Evolutionary conservation across 495 filamentous ascomycete genomes (phyloP).

Genomic region (Lindgomyces ingoldianus): DNA sequence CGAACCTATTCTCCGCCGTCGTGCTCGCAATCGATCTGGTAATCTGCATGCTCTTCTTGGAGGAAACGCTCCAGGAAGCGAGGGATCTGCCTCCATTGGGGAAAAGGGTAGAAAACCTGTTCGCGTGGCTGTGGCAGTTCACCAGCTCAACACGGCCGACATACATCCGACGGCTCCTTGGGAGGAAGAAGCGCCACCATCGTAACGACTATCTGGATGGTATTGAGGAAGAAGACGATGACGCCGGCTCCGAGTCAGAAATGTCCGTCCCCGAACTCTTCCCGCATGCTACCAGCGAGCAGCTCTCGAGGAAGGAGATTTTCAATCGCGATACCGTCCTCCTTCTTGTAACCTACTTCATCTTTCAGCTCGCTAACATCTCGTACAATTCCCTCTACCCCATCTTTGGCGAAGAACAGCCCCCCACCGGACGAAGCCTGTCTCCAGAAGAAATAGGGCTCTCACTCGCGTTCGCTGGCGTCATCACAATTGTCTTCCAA

Average conservation of each 20-base stretch:
- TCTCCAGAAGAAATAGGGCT: constrained; percentile 81
- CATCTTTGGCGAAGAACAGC: constrained; percentile 75
- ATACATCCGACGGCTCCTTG: constrained; percentile 52
- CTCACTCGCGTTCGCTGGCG: constrained; percentile 79
- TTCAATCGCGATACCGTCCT: constrained; percentile 78
- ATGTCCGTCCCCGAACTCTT: constrained; percentile 45
- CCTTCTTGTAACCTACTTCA: constrained; percentile 76
- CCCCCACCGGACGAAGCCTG: constrained; percentile 74
- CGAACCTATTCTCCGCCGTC: constrained; percentile 73
- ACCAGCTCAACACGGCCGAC: constrained; percentile 61
- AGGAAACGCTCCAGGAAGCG: constrained; percentile 82
- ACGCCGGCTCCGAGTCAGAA: constrained; percentile 44
- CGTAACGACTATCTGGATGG: constrained; percentile 37
- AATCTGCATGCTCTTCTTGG: constrained; percentile 71
- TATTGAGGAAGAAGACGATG: constrained; percentile 46
- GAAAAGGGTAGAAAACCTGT: constrained; percentile 58
- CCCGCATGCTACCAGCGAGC: constrained; percentile 41
- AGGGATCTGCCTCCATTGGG: constrained; percentile 63
- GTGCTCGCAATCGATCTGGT: constrained; percentile 74
- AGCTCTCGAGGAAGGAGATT: constrained; percentile 44
- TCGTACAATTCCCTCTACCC: constrained; percentile 90
- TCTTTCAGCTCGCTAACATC: constrained; percentile 87
- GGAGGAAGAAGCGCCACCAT: constrained; percentile 17
- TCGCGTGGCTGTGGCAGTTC: constrained; percentile 75
- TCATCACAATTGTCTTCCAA: constrained; percentile 86